Evolutionary conservation across 148 eudicot genomes (phyloP).

Genomic region (Rheum nobile): DNA sequence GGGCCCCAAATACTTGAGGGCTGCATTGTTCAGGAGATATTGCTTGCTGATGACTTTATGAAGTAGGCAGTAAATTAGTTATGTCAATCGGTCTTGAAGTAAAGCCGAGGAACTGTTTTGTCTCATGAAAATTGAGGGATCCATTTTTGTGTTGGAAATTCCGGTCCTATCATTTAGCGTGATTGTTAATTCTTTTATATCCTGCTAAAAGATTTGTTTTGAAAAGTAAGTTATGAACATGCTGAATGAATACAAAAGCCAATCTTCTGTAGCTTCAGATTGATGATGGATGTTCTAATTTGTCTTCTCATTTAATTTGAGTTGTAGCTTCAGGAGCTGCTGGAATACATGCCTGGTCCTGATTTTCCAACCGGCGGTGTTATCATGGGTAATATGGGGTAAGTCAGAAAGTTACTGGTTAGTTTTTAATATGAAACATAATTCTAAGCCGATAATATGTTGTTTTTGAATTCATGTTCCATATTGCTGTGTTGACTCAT

Average conservation of each 20-base stretch:
- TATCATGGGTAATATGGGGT: conserved; percentile 92
- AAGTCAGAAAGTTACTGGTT: conserved; percentile 9
- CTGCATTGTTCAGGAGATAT: background rate
- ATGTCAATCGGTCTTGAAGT: background rate
- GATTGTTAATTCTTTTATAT: background rate
- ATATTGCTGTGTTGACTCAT: background rate
- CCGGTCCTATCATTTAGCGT: background rate
- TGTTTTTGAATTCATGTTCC: background rate
- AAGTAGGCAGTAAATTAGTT: background rate
- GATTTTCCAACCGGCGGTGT: conserved; percentile 97
- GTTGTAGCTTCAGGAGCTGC: conserved; percentile 72
- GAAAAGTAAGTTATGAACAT: background rate
- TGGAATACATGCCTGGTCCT: conserved; percentile 98
- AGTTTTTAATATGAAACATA: background rate
- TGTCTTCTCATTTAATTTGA: conserved; percentile 5
- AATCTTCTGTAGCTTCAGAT: background rate
- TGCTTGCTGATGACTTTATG: background rate
- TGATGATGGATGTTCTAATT: background rate
- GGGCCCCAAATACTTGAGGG: background rate
- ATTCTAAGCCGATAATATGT: background rate
- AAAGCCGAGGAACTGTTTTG: background rate
- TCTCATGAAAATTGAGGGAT: background rate
- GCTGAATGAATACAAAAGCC: background rate
- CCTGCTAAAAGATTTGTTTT: background rate
- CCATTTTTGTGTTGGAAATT: background rate